Evolutionary conservation across 768 basidiomycete genomes (phyloP), one percentile per base, ranked within the genome.

Genomic region (Agrocybe pediades): DNA sequence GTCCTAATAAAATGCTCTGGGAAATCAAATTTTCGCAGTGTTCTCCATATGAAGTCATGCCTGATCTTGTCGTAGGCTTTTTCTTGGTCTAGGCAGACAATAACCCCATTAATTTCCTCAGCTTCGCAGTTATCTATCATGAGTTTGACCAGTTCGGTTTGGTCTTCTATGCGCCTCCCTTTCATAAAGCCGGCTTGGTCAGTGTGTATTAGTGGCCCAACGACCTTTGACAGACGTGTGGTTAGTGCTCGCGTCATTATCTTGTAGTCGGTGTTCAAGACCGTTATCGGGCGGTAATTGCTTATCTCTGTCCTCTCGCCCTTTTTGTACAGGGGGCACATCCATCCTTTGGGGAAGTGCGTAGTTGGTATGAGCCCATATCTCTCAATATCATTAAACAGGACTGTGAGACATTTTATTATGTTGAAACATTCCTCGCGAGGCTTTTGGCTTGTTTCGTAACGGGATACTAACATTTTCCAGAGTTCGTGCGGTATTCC

Each of bases 261-360:
- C n/a, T n/a, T n/a, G n/a, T n/a, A 43, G 41, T 43, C 41, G 4
- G 41, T 43, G 41, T 43, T 43, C 17, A 43, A 15, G 6, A 43
- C 17, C 25, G 41, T 43, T 4, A 9, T 51, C n/a, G n/a, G n/a
- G n/a, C n/a, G n/a, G n/a, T n/a, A n/a, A n/a, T n/a, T n/a, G n/a
- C n/a, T n/a, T n/a, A 74, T 72, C 1, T 67, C 54, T 0, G 41
- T 47, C 1, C 20, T 40, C 17, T 74, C 71, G 4, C 66, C 69
- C 41, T 79, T 78, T 29, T 79, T 79, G 52, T 72, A 79, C 0
- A 79, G 21, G 0, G 70, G 74, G 64, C 72, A 71, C 64, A 73
- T 68, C 71, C 68, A 70, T 0, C 75, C 76, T 5, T 63, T 41
- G 0, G 66, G 23, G 46, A 74, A 80, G 0, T 17, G 1, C 0